These are phyloP conservation scores for Fusarium tuaranense DNA, from an alignment of 2,329 filamentous ascomycete species.

Conservation along the genomic window DNA sequence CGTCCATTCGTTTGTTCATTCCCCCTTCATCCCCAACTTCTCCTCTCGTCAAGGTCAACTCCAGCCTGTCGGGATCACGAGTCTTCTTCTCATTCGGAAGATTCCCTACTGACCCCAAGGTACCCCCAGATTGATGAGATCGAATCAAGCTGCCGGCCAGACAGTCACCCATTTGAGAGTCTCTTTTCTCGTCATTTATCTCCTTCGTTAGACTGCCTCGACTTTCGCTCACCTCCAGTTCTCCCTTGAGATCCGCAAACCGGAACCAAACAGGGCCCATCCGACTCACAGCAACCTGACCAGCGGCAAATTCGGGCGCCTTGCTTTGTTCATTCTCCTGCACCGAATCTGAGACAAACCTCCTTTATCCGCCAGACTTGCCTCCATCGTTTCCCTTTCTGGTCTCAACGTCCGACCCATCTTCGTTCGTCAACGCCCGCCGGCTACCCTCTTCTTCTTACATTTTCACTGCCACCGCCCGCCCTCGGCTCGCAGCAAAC, in stretches of 20 bases:
- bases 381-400: conserved; percentile 37
- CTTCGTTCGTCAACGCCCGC: conserved; percentile 16
- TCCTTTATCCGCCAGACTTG: conserved; percentile 36
- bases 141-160: conserved; percentile 40
- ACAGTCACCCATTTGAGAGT: conserved; percentile 21
- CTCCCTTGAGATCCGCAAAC: conserved; percentile 43
- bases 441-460: conserved; percentile 31
- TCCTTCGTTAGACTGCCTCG: conserved; percentile 11
- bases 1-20: conserved; percentile 29
- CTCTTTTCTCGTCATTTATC: conserved; percentile 4
- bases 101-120: conserved; percentile 12
- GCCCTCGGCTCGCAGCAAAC: conserved; percentile 39
- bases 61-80: conserved; percentile 21
- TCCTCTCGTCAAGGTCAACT: conserved; percentile 3
- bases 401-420: conserved; percentile 27
- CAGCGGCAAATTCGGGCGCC: conserved; percentile 31
- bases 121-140: conserved; percentile 35
- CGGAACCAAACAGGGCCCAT: conserved; percentile 19
- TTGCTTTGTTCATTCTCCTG: conserved; percentile 37
- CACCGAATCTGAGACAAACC: conserved; percentile 42
- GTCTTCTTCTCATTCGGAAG: conserved; percentile 9
- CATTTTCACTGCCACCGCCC: conserved; percentile 42
- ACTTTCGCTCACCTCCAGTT: conserved; percentile 21
- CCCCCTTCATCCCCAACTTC: conserved; percentile 29
- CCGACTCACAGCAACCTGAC: conserved; percentile 22